These are phyloP conservation scores for Lactarius akahatsu DNA, from an alignment of 768 basidiomycete genomes.

Conservation along the genomic window DNA sequence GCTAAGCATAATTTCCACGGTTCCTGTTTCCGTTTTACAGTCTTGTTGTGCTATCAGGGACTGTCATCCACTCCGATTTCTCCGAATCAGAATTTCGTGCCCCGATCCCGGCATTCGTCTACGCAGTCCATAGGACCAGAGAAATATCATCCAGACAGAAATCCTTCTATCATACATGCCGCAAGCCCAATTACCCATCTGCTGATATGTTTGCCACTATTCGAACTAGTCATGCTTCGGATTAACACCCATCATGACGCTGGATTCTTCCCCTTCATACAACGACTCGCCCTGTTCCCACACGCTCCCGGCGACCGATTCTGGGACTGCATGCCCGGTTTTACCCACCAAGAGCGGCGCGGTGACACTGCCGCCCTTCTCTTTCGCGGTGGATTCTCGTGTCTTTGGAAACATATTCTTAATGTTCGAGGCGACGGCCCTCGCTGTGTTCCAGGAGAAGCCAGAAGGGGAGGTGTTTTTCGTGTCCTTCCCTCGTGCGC, in stretches of 20 bases:
- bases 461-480: neutral
- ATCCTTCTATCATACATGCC: neutral
- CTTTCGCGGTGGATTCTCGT: neutral
- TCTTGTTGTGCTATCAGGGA: too few relatives aligned
- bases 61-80: neutral
- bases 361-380: neutral
- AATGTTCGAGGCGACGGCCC: neutral
- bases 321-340: neutral
- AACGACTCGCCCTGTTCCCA: neutral
- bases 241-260: neutral
- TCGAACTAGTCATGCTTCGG: neutral
- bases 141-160: neutral
- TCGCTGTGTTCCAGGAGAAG: conserved; percentile 1
- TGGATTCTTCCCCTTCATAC: neutral
- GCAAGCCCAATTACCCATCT: neutral
- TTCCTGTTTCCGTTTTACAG: too few relatives aligned
- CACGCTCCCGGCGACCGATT: neutral
- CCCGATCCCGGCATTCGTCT: neutral
- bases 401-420: neutral
- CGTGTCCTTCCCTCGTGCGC: neutral
- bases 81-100: neutral
- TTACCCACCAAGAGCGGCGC: neutral
- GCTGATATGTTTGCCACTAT: neutral
- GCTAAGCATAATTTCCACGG: too few relatives aligned
- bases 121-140: too few relatives aligned